Percentiles rank a stretch among this genome's conserved stretches.
These are phyloP conservation scores for Beauveria pseudobassiana DNA, from an alignment of 2,329 filamentous ascomycete genomes.

Conservation along the genomic window DNA sequence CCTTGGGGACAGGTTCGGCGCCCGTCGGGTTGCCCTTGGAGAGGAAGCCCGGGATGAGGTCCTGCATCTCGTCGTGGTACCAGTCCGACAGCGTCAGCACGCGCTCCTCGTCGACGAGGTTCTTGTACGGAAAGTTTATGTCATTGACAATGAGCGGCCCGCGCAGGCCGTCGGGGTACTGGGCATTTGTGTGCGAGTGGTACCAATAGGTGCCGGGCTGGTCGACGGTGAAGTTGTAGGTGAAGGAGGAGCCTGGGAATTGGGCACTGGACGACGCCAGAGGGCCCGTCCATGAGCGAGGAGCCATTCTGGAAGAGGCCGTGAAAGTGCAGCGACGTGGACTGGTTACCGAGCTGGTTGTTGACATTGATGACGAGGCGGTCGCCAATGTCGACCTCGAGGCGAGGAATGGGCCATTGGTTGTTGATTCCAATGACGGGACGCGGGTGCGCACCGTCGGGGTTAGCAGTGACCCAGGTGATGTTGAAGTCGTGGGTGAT, in stretches of 20 bases:
- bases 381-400: slow-evolving; percentile 57
- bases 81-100: slow-evolving; percentile 60
- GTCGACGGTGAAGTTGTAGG: slow-evolving; percentile 58
- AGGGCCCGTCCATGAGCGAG: slow-evolving; percentile 63
- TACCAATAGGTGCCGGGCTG: slow-evolving; percentile 77
- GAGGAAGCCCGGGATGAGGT: slow-evolving; percentile 41
- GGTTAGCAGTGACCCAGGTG: slow-evolving; percentile 64
- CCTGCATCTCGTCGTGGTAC: slow-evolving; percentile 55
- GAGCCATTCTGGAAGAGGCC: slow-evolving; percentile 63
- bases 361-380: slow-evolving; percentile 49
- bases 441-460: slow-evolving; percentile 57
- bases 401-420: slow-evolving; percentile 63
- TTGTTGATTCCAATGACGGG: slow-evolving; percentile 72
- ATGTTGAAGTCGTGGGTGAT: slow-evolving; percentile 60
- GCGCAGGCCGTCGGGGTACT: slow-evolving; percentile 64
- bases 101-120: slow-evolving; percentile 54
- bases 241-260: slow-evolving; percentile 59
- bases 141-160: slow-evolving; percentile 60
- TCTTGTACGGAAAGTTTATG: slow-evolving; percentile 47
- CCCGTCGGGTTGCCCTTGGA: slow-evolving; percentile 48
- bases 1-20: slow-evolving; percentile 59
- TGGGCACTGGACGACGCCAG: slow-evolving; percentile 57
- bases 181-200: slow-evolving; percentile 59
- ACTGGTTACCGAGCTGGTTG: slow-evolving; percentile 55
- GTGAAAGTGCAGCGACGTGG: slow-evolving; percentile 62